A percentile compares a stretch with the other conserved stretches of the same genome.
Conservation (phyloP, 768 basidiomycete genomes). For the Strobilomyces dryophilus region DNA sequence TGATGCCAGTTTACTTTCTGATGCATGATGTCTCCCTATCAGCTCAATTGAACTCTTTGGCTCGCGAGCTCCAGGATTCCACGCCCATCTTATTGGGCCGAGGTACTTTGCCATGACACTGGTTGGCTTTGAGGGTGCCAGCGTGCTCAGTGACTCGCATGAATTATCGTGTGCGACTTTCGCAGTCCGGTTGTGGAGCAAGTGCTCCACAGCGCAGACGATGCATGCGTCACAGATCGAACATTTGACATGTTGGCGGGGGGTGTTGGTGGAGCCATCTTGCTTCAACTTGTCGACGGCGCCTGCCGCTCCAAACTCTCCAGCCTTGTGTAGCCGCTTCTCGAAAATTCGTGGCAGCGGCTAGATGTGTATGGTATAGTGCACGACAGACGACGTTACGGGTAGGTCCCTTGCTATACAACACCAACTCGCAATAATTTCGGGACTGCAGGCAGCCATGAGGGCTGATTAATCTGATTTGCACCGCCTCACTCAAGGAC, state of each 20-base stretch:
- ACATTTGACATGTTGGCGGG: neutral
- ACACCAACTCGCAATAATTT: neutral
- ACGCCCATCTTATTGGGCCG: neutral
- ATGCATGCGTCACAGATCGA: neutral
- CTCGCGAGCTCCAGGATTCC: neutral
- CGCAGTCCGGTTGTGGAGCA: neutral
- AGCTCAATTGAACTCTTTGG: neutral
- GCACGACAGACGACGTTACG: neutral
- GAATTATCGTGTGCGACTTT: neutral
- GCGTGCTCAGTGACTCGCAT: neutral
- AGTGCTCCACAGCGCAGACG: neutral
- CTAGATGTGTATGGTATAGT: neutral
- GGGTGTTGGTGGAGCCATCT: neutral
- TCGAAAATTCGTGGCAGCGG: neutral
- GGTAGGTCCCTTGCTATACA: too few relatives aligned
- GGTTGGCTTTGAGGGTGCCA: neutral
- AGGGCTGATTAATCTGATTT: neutral
- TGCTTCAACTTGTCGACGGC: neutral
- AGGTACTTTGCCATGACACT: neutral
- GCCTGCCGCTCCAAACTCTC: neutral
- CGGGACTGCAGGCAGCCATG: neutral
- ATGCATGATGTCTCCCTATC: neutral
- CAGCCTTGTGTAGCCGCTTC: neutral
- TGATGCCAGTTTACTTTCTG: neutral
- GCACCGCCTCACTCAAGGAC: neutral